phyloP scores from a whole-genome alignment of 495 filamentous ascomycete genomes.

The Talaromyces liani region DNA sequence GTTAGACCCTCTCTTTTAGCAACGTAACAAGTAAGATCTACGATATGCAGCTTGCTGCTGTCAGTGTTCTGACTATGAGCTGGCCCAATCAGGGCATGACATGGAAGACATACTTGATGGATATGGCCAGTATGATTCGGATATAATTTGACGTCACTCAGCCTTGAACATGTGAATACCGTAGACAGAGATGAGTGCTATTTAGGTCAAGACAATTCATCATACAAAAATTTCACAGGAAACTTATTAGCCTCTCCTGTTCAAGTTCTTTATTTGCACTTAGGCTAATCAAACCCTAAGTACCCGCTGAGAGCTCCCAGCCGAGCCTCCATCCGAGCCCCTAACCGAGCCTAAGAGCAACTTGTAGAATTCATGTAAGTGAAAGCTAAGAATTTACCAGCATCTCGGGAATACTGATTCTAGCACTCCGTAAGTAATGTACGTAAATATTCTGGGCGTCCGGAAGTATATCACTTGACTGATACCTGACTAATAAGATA shows the following conservation, averaged over 20 bases:
- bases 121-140: neutral
- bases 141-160: neutral
- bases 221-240: no score
- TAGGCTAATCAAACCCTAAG: no score
- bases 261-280: no score
- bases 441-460: neutral
- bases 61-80: neutral
- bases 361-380: no score
- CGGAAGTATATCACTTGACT: neutral
- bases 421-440: neutral
- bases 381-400: no score
- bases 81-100: neutral
- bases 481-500: neutral
- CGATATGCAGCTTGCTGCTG: neutral
- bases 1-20: neutral
- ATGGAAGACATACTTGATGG: neutral
- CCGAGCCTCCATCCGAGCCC: no score
- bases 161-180: neutral
- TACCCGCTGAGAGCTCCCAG: no score
- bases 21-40: neutral
- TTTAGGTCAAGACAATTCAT: no score
- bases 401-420: no score
- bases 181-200: no score
- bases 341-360: no score
- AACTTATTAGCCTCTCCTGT: no score